phyloP scores from a whole-genome alignment of 768 basidiomycete genomes.

The Psilocybe subaeruginosa region DNA sequence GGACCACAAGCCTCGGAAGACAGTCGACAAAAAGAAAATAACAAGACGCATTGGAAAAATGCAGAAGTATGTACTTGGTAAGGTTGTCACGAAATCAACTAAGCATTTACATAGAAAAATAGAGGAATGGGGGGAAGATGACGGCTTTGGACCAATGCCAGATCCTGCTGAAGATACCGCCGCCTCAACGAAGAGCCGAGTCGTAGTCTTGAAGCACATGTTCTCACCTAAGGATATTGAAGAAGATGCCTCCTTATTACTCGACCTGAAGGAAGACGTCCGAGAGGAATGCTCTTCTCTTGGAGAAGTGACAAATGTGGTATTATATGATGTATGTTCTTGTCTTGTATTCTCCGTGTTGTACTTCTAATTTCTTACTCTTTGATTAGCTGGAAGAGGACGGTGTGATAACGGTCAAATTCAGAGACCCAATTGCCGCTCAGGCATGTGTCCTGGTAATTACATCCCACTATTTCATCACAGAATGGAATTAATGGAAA shows the following conservation, averaged over 20 bases:
- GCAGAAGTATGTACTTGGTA: slow-evolving; percentile 62
- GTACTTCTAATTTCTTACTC: not conserved
- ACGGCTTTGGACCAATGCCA: slow-evolving; percentile 80
- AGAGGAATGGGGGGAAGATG: slow-evolving; percentile 93
- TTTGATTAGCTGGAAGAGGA: slow-evolving; percentile 79
- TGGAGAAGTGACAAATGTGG: slow-evolving; percentile 95
- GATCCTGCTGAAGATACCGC: slow-evolving; percentile 55
- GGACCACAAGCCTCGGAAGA: slow-evolving; percentile 55
- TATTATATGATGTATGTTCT: slow-evolving; percentile 86
- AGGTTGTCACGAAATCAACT: not conserved
- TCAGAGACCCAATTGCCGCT: slow-evolving; percentile 89
- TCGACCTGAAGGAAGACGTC: slow-evolving; percentile 96
- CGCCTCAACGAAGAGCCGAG: slow-evolving; percentile 60
- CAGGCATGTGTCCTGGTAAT: slow-evolving; percentile 86
- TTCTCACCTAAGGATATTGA: slow-evolving; percentile 87
- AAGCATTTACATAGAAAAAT: slow-evolving; percentile 65
- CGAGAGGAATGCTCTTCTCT: slow-evolving; percentile 88
- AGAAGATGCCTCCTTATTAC: slow-evolving; percentile 79
- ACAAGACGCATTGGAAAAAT: slow-evolving; percentile 81
- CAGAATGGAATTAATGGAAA: not conserved
- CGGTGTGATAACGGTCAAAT: slow-evolving; percentile 96
- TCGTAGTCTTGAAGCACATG: slow-evolving; percentile 96
- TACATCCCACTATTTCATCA: not conserved
- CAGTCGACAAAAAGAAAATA: slow-evolving; percentile 77
- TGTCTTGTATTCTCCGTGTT: not conserved